These are phyloP conservation scores for Neurospora intermedia DNA, from an alignment of 495 filamentous ascomycete species.

Conservation along the genomic window DNA sequence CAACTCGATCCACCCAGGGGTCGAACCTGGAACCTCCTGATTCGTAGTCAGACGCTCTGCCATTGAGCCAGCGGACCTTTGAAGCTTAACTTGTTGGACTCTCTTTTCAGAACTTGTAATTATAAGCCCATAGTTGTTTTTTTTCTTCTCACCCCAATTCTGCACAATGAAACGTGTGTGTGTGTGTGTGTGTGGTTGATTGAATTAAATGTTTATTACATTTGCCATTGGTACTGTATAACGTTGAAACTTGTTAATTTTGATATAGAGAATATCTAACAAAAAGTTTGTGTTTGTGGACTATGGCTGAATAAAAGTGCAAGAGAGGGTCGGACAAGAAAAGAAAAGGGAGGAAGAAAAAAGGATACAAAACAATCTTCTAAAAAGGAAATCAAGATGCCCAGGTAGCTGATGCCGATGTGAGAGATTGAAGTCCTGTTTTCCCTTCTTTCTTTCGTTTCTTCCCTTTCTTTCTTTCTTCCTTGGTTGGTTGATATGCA, in stretches of 20 bases:
- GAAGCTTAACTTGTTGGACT: background rate
- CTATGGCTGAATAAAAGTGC: too few relatives aligned
- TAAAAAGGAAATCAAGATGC: background rate
- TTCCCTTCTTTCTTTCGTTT: background rate
- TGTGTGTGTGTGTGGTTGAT: too few relatives aligned
- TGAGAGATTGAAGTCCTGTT: background rate
- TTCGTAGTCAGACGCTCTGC: background rate
- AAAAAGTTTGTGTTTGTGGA: too few relatives aligned
- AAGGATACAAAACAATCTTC: background rate
- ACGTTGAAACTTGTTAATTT: too few relatives aligned
- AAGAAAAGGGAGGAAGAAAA: background rate
- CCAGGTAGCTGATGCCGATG: background rate
- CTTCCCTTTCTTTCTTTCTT: background rate
- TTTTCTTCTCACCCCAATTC: too few relatives aligned
- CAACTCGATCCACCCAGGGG: background rate
- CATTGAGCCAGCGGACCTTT: background rate
- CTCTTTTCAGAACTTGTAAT: rapidly evolving
- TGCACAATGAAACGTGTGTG: too few relatives aligned
- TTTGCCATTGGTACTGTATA: too few relatives aligned
- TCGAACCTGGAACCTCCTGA: background rate
- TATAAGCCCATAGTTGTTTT: background rate
- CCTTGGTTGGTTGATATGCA: background rate
- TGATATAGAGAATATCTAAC: too few relatives aligned
- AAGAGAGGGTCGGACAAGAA: background rate
- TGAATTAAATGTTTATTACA: too few relatives aligned